A percentile compares a stretch with the other conserved stretches of the same genome.
These are phyloP conservation scores for Coemansia sp. DNA, from an alignment of 192 early-diverging fungal genomes.

Conservation along the genomic window DNA sequence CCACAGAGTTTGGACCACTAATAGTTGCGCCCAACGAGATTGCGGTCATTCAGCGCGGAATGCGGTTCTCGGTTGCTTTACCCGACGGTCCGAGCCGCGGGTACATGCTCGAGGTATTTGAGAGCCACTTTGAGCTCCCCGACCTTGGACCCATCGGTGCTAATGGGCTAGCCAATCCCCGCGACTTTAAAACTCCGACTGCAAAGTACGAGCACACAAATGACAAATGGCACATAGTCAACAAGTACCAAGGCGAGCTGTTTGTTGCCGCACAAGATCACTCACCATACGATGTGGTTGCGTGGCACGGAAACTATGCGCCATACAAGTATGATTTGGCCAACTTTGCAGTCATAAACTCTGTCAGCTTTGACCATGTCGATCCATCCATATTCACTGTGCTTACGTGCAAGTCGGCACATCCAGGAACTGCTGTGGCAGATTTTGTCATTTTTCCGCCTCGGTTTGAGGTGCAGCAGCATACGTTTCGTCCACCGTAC, in stretches of 20 bases:
- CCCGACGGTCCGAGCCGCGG: conserved; percentile 84
- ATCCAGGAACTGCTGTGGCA: conserved; percentile 81
- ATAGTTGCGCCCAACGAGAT: conserved; percentile 87
- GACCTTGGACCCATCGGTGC: conserved; percentile 95
- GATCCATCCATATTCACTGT: conserved; percentile 99
- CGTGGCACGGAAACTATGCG: conserved; percentile 97
- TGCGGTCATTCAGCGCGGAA: conserved; percentile 88
- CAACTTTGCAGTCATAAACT: conserved; percentile 81
- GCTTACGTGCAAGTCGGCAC: conserved; percentile 83
- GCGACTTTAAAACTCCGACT: conserved; percentile 88
- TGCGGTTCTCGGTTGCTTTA: conserved; percentile 79
- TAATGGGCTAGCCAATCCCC: conserved; percentile 92
- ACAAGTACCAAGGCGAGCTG: conserved; percentile 83
- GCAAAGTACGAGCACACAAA: conserved; percentile 72
- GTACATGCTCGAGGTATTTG: conserved; percentile 89
- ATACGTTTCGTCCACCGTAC: conserved; percentile 93
- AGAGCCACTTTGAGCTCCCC: conserved; percentile 89
- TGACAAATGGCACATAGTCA: conserved; percentile 66
- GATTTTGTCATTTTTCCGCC: conserved; percentile 99
- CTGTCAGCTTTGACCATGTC: conserved; percentile 82
- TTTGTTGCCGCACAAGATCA: conserved; percentile 75
- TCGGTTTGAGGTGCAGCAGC: conserved; percentile 85
- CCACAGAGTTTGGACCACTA: conserved; percentile 88
- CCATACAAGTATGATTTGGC: conserved; percentile 92
- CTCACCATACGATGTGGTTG: conserved; percentile 93